Evolutionary conservation across 208 protist species (phyloP).

Genomic region (Trypanosoma lewisi): DNA sequence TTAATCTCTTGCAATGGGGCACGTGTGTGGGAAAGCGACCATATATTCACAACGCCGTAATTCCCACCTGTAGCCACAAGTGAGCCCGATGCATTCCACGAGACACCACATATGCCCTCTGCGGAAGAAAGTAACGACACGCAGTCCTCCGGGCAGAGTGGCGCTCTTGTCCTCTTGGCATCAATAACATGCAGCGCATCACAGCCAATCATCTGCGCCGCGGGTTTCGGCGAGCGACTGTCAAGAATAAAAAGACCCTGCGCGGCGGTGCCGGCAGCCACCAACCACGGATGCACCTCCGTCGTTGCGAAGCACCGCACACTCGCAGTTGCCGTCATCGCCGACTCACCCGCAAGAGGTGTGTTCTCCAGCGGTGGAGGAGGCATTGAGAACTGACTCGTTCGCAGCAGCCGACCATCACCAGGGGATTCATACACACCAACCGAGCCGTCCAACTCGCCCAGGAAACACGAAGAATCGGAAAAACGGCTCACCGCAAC

Average conservation of each 20-base stretch:
- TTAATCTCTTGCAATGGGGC: slow-evolving; percentile 30
- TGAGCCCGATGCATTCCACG: slow-evolving; percentile 67
- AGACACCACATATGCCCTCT: slow-evolving; percentile 58
- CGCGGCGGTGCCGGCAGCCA: slow-evolving; percentile 48
- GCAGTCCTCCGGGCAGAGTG: background rate
- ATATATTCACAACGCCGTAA: slow-evolving; percentile 60
- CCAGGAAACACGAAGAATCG: slow-evolving; percentile 62
- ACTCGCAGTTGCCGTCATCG: slow-evolving; percentile 28
- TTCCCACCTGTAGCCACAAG: slow-evolving; percentile 60
- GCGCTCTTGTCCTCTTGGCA: background rate
- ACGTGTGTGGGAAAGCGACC: slow-evolving; percentile 47
- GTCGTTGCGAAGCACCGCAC: slow-evolving; percentile 53
- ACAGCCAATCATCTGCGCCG: slow-evolving; percentile 26
- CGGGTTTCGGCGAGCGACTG: slow-evolving; percentile 31
- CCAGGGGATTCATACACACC: slow-evolving; percentile 40
- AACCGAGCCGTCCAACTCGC: slow-evolving; percentile 48
- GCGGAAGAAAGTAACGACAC: slow-evolving; percentile 23
- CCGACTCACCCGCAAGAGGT: slow-evolving; percentile 1
- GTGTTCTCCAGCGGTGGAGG: slow-evolving; percentile 31
- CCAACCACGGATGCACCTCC: slow-evolving; percentile 48
- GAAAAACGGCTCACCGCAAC: slow-evolving; percentile 53
- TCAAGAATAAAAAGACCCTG: slow-evolving; percentile 64
- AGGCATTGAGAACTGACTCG: slow-evolving; percentile 50
- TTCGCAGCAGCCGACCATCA: slow-evolving; percentile 38
- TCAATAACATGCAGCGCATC: slow-evolving; percentile 5